phyloP scores from a whole-genome alignment of 345 rosid genomes.

The Lumnitzera littorea region DNA sequence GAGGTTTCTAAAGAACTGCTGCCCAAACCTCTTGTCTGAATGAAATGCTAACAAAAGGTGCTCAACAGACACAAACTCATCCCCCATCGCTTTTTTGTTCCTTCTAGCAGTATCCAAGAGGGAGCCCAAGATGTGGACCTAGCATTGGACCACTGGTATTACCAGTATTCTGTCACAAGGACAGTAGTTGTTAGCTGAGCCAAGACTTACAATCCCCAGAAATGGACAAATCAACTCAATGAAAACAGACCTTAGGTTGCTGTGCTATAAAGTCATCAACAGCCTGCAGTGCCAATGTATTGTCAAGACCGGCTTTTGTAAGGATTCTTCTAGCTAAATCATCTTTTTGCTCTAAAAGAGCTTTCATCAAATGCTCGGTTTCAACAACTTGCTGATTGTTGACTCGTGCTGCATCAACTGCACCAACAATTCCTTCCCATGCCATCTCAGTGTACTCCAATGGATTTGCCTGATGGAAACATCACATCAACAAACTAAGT shows the following conservation, averaged over 20 bases:
- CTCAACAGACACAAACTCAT: constrained; percentile 76
- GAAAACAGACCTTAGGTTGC: constrained; percentile 53
- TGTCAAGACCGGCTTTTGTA: constrained; percentile 69
- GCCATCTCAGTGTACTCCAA: constrained; percentile 82
- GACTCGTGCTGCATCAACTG: constrained; percentile 59
- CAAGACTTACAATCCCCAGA: background rate
- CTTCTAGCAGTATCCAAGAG: constrained; percentile 53
- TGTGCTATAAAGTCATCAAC: constrained; percentile 51
- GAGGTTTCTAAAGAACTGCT: constrained; percentile 45
- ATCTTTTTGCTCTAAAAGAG: constrained; percentile 83
- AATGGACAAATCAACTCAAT: background rate
- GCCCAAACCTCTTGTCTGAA: constrained; percentile 73
- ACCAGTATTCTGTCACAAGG: constrained; percentile 46
- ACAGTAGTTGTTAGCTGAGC: background rate
- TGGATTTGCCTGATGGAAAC: constrained; percentile 35
- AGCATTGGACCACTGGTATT: constrained; percentile 56
- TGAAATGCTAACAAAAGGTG: constrained; percentile 60
- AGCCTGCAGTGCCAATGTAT: constrained; percentile 61
- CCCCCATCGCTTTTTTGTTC: constrained; percentile 69
- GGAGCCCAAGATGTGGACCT: constrained; percentile 44
- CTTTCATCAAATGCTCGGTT: constrained; percentile 89
- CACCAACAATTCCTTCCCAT: constrained; percentile 73
- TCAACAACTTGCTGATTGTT: constrained; percentile 70
- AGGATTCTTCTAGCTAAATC: constrained; percentile 76
- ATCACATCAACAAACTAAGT: background rate